phyloP scores from a whole-genome alignment of 768 basidiomycete genomes.

The Phylloporus sp. region DNA sequence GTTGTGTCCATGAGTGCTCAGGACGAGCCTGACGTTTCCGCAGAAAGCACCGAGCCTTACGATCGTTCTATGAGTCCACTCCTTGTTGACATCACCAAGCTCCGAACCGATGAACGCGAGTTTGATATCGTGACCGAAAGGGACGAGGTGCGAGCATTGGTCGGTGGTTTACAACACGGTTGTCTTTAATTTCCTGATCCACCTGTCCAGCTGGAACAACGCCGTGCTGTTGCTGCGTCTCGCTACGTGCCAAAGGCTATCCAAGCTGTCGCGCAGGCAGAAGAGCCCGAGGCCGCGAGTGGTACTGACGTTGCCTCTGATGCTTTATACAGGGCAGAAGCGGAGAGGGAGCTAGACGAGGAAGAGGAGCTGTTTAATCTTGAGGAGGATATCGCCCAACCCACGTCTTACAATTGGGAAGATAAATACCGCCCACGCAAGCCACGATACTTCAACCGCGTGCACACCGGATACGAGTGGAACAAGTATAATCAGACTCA shows the following conservation, averaged over 20 bases:
- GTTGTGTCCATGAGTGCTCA: conserved; percentile 30
- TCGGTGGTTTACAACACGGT: conserved; percentile 33
- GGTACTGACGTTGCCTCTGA: conserved; percentile 81
- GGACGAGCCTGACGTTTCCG: conserved; percentile 32
- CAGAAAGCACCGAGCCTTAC: conserved; percentile 76
- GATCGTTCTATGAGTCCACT: conserved; percentile 81
- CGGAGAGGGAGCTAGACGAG: conserved; percentile 89
- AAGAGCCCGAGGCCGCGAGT: conserved; percentile 52
- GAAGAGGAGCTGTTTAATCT: conserved; percentile 95
- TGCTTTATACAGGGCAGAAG: conserved; percentile 85
- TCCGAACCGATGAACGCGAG: conserved; percentile 74
- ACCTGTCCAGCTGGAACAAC: conserved; percentile 55
- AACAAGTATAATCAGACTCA: conserved; percentile 99
- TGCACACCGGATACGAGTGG: conserved; percentile 99
- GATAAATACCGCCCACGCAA: conserved; percentile 97
- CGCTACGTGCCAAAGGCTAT: conserved; percentile 80
- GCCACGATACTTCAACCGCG: conserved; percentile 97
- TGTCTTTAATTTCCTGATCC: conserved; percentile 2
- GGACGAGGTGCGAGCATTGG: conserved; percentile 62
- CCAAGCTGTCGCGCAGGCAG: conserved; percentile 53
- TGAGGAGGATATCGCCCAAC: conserved; percentile 80
- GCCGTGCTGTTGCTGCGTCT: conserved; percentile 76
- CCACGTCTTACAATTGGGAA: conserved; percentile 93
- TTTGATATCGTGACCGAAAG: conserved; percentile 69
- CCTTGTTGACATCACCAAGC: conserved; percentile 64